Evolutionary conservation across 345 rosid genomes (phyloP).

Genomic region (Salix koriyanagi): DNA sequence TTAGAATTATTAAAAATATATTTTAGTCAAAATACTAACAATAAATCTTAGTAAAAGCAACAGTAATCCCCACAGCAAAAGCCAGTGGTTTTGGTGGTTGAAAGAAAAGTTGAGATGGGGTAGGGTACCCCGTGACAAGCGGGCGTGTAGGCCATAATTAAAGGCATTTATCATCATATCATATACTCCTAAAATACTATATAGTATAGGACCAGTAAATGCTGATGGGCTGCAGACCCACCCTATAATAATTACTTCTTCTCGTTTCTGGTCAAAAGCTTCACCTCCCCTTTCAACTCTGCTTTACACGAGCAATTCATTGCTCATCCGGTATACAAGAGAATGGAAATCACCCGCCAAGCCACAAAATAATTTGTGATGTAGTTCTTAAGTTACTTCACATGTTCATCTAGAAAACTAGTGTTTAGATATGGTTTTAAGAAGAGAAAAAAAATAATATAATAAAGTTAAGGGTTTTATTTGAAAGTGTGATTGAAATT

Average conservation of each 20-base stretch:
- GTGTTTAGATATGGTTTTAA: too few relatives aligned
- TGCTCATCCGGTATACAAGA: neutral
- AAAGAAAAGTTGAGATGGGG: neutral
- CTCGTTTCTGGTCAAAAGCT: neutral
- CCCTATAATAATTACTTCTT: neutral
- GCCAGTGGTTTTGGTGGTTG: neutral
- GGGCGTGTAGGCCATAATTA: neutral
- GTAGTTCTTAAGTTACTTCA: too few relatives aligned
- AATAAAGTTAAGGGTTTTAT: too few relatives aligned
- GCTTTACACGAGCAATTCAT: neutral
- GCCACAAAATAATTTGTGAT: too few relatives aligned
- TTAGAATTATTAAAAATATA: too few relatives aligned
- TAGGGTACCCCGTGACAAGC: conserved; percentile 1
- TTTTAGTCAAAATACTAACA: too few relatives aligned
- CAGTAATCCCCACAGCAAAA: neutral
- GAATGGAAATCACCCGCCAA: too few relatives aligned
- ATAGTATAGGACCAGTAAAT: neutral
- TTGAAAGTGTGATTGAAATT: too few relatives aligned
- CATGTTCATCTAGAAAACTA: too few relatives aligned
- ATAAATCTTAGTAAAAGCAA: neutral
- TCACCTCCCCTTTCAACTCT: neutral
- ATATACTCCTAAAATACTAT: too few relatives aligned
- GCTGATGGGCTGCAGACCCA: neutral
- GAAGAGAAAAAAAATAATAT: too few relatives aligned
- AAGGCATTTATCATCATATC: neutral